A percentile compares a stretch with the other conserved stretches of the same genome.
Conservation (phyloP, 768 basidiomycete species). For the Inosperma sp. region DNA sequence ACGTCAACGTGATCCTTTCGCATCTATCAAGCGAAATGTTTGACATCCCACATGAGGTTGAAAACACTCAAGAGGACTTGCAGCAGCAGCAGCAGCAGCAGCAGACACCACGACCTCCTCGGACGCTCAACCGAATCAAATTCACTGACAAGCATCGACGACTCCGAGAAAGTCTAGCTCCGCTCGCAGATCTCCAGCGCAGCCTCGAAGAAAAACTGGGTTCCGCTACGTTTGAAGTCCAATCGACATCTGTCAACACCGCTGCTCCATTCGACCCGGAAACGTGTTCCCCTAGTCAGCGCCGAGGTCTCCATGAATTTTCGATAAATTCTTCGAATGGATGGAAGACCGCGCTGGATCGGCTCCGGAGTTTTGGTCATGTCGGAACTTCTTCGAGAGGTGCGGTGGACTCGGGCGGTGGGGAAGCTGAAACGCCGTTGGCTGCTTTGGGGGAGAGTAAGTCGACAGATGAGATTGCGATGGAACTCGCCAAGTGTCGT, state of each 20-base stretch:
- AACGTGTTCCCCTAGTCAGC: slow-evolving; percentile 12
- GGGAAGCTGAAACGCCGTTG: slow-evolving; percentile 4
- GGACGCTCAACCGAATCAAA: slow-evolving; percentile 38
- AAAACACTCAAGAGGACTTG: slow-evolving; percentile 42
- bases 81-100: no score
- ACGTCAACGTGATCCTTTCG: slow-evolving; percentile 60
- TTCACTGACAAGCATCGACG: slow-evolving; percentile 62
- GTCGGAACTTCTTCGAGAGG: slow-evolving; percentile 6
- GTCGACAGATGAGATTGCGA: slow-evolving; percentile 50
- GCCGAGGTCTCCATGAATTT: slow-evolving; percentile 44
- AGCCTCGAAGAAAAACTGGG: slow-evolving; percentile 61
- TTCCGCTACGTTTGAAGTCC: slow-evolving; percentile 49
- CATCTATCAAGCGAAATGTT: slow-evolving; percentile 55
- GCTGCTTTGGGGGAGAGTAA: slow-evolving; percentile 32
- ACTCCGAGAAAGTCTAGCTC: slow-evolving; percentile 53
- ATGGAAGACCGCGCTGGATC: slow-evolving; percentile 61
- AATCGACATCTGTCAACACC: slow-evolving; percentile 35
- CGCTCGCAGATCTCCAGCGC: slow-evolving; percentile 51
- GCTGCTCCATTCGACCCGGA: slow-evolving; percentile 38
- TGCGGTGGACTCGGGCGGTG: slow-evolving; percentile 1
- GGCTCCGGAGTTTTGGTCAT: slow-evolving; percentile 40
- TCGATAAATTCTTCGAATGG: slow-evolving; percentile 59
- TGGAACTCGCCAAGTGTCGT: slow-evolving; percentile 54
- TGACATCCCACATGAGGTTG: slow-evolving; percentile 32
- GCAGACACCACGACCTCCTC: slow-evolving; percentile 29